Evolutionary conservation across 108 stramenopile genomes (phyloP).

Genomic region (Pelagomonas calceolata): DNA sequence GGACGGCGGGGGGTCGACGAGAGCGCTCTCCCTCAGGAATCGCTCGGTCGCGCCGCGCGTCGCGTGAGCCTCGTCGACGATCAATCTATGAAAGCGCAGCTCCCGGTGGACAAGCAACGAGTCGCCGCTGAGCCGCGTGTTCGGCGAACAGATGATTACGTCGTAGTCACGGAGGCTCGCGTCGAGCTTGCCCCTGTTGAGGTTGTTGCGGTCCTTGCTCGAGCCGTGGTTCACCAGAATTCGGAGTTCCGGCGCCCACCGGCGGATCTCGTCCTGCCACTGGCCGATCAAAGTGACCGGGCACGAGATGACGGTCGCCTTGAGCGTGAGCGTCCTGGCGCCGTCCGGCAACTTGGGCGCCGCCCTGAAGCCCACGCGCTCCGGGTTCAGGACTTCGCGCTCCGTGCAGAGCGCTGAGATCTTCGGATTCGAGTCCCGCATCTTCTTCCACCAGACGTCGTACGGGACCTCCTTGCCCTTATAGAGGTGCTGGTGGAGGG

Average conservation of each 20-base stretch:
- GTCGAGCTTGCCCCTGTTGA: neutral
- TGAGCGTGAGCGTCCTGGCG: neutral
- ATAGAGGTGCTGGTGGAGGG: too few relatives aligned
- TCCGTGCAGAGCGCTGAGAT: too few relatives aligned
- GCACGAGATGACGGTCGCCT: neutral
- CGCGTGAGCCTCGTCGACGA: constrained; percentile 1
- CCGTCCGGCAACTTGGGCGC: too few relatives aligned
- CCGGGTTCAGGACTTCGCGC: too few relatives aligned
- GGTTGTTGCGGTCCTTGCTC: too few relatives aligned
- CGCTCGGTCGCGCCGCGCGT: too few relatives aligned
- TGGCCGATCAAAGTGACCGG: neutral
- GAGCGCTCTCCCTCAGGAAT: neutral
- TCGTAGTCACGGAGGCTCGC: neutral
- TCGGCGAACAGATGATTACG: constrained; percentile 1
- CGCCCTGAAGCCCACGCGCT: too few relatives aligned
- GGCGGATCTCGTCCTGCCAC: constrained; percentile 4
- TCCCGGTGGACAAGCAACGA: too few relatives aligned
- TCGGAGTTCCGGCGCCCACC: neutral
- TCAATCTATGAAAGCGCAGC: neutral
- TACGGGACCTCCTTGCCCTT: too few relatives aligned
- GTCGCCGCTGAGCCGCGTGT: neutral
- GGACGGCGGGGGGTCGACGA: neutral
- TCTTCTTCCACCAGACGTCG: too few relatives aligned
- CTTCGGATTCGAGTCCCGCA: too few relatives aligned
- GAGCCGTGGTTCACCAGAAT: neutral